Conservation (phyloP, 345 rosid genomes). For the Lumnitzera littorea region DNA sequence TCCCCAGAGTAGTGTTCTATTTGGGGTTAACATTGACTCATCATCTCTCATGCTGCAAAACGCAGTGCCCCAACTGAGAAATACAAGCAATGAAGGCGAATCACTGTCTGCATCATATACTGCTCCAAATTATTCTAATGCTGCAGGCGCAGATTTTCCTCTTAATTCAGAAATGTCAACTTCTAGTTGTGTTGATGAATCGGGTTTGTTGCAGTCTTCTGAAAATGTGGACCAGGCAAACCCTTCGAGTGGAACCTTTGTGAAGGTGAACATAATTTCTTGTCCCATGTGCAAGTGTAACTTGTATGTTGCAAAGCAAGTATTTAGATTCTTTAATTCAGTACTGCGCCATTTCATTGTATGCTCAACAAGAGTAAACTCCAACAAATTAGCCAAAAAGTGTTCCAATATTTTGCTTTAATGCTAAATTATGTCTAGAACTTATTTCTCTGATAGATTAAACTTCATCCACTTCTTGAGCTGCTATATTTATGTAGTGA, state of each 20-base stretch:
- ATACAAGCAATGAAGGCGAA: constrained; percentile 25
- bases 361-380: too few species aligned
- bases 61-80: constrained; percentile 30
- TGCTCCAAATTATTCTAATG: constrained; percentile 25
- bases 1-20: constrained; percentile 35
- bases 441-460: too few species aligned
- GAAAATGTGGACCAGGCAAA: constrained; percentile 42
- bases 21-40: constrained; percentile 41
- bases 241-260: constrained; percentile 37
- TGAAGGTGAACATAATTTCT: constrained; percentile 26
- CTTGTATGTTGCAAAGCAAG: neutral
- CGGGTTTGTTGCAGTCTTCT: constrained; percentile 45
- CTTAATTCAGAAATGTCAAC: constrained; percentile 37
- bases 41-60: constrained; percentile 37
- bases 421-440: too few species aligned
- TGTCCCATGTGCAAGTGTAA: neutral
- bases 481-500: too few species aligned
- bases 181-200: constrained; percentile 45
- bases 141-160: constrained; percentile 28
- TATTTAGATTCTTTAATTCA: neutral
- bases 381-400: too few species aligned
- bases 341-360: too few species aligned
- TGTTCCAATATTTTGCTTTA: too few species aligned
- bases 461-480: too few species aligned
- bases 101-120: constrained; percentile 27